Percentiles rank a stretch among this genome's conserved stretches.
phyloP scores from a whole-genome alignment of 768 basidiomycete genomes.

The Suillus brevipes region DNA sequence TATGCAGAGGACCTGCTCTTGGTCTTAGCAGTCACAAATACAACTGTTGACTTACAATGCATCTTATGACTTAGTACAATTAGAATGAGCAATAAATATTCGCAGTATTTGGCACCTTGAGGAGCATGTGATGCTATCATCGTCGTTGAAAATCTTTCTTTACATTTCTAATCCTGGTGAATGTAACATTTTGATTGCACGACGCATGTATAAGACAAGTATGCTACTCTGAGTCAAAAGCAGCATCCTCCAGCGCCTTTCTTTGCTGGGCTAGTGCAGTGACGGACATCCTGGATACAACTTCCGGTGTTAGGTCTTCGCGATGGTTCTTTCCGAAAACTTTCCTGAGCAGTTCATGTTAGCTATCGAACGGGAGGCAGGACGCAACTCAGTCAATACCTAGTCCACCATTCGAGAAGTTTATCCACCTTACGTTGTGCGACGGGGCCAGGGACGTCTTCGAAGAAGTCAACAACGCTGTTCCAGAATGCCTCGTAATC shows the following conservation, averaged over 20 bases:
- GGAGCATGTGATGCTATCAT: no score
- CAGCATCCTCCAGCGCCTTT: background rate
- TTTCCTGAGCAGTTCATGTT: background rate
- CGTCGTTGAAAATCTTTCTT: no score
- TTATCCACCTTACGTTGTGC: background rate
- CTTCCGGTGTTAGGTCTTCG: background rate
- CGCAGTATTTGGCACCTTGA: no score
- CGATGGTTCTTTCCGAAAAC: background rate
- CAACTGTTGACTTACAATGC: no score
- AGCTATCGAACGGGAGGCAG: background rate
- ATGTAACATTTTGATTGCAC: no score
- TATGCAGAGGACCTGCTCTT: no score
- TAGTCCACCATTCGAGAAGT: conserved; percentile 18
- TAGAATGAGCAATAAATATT: no score
- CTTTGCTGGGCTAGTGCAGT: background rate
- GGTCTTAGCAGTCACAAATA: no score
- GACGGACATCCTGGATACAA: background rate
- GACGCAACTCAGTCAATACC: background rate
- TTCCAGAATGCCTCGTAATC: conserved; percentile 16
- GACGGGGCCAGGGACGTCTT: background rate
- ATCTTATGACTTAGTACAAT: no score
- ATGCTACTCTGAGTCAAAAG: background rate
- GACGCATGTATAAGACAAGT: no score
- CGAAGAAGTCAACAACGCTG: conserved; percentile 18
- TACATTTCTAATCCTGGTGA: no score